Conservation (phyloP, 225 moss, liverwort and hornwort species). For the Climacium dendroides region DNA sequence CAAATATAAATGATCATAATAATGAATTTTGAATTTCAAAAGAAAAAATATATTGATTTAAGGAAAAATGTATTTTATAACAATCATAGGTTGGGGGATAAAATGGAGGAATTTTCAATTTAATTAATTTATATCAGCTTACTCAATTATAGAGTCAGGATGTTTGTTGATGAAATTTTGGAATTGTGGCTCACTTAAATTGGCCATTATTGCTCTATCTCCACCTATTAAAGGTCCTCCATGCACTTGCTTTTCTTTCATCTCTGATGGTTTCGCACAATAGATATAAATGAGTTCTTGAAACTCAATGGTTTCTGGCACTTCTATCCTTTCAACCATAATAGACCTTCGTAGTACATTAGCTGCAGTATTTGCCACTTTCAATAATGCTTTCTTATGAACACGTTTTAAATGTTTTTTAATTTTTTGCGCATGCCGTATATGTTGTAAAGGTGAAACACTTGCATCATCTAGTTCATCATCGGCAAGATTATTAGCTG, state of each 20-base stretch:
- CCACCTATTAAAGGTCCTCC: conserved; percentile 62
- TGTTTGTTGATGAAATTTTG: conserved; percentile 51
- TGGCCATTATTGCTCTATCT: conserved; percentile 74
- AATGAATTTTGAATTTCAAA: background rate
- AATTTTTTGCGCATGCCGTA: background rate
- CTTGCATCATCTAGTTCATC: conserved; percentile 32
- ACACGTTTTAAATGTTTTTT: conserved; percentile 13
- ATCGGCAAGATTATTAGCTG: conserved; percentile 29
- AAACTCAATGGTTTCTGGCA: conserved; percentile 47
- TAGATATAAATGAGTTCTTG: conserved; percentile 68
- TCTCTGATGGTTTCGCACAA: conserved; percentile 83
- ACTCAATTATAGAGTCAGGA: conserved; percentile 72
- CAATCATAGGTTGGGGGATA: fast-evolving
- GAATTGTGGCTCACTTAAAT: conserved; percentile 80
- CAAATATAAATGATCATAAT: background rate
- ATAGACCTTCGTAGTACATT: conserved; percentile 14
- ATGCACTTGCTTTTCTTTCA: conserved; percentile 56
- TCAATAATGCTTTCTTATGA: conserved; percentile 21
- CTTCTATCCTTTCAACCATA: background rate
- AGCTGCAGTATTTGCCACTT: conserved; percentile 33
- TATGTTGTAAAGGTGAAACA: background rate
- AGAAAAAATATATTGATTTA: background rate
- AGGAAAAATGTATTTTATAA: too few species aligned
- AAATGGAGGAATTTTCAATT: background rate
- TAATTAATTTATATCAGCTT: background rate